Base-by-base conservation (phyloP, 257 asterid genomes). In the Solanum piurae region DNA sequence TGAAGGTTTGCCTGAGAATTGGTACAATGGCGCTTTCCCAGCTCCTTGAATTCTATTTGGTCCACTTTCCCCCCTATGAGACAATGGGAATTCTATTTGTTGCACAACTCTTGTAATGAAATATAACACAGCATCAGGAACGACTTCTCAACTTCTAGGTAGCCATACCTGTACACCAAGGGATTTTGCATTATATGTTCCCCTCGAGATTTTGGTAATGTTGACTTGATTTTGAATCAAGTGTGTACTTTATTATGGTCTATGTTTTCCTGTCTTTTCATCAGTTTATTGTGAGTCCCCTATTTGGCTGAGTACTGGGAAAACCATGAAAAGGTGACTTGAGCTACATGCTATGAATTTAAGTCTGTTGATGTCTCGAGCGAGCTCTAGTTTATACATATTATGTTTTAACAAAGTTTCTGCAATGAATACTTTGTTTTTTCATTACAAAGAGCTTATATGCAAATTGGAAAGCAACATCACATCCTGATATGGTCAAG, bases 1-100 rank as follows among this genome's bases (percentile, higher is more conserved):
- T 2, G 91, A 90, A 23, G 93, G 93, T 12, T 29, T 66, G 90
- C 90, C 89, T 38, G 91, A 88, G 87, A 90, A 88, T 64, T 91
- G 92, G 92, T 88, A 87, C n/a, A 88, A 90, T 79, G 89, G 89
- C 68, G 89, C 86, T 86, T 58, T 73, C 75, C 84, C 72, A 46
- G 88, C 86, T 66, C 46, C 89, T 40, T 86, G 83, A 91, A 62
- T 29, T 49, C 18, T 29, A 25, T 25, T 80, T 18, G 18, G 7
- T 80, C 42, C 7, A 20, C 18, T 10, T 18, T 18, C 27, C 42
- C 18, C 27, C 68, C 18, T 5, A 80, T 18, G 40, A 29, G 0
- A 29, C 29, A 16, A 29, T 16, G 68, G 4, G 68, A 21, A 80
- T 18, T 18, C 33, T 29, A 46, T 0, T 80, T 16, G 68, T 5